A percentile compares a stretch with the other conserved stretches of the same genome.
phyloP scores from a whole-genome alignment of 2,329 filamentous ascomycete genomes.

The Cladobotryum protrusum region DNA sequence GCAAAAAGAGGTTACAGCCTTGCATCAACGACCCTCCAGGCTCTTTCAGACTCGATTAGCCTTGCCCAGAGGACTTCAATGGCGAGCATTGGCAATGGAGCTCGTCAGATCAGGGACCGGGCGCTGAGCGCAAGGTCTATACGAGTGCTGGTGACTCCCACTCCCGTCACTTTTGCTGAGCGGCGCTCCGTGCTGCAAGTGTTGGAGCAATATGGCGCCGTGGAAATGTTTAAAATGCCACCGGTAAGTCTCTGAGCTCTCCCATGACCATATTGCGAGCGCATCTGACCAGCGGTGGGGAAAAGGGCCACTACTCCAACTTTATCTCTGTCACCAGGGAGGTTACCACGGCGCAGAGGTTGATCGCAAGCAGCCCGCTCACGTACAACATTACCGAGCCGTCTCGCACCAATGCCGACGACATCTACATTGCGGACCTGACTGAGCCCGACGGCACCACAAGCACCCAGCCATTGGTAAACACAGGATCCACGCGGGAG shows the following conservation, averaged over 20 bases:
- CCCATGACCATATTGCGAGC: not conserved
- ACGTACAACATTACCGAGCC: constrained; percentile 36
- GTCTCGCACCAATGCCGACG: constrained; percentile 16
- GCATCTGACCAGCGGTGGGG: not conserved
- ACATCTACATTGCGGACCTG: constrained; percentile 29
- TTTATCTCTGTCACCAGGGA: constrained; percentile 45
- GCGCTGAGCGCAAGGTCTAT: constrained; percentile 33
- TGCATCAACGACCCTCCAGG: too few species aligned
- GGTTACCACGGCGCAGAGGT: constrained; percentile 29
- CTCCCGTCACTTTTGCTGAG: constrained; percentile 46
- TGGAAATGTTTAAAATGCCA: constrained; percentile 45
- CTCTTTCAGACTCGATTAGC: too few species aligned
- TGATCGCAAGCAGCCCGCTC: constrained; percentile 42
- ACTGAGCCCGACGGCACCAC: constrained; percentile 15
- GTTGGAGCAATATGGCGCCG: constrained; percentile 42
- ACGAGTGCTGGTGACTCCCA: constrained; percentile 45
- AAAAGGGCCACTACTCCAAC: constrained; percentile 39
- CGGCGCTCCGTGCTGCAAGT: constrained; percentile 49
- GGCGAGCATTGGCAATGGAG: constrained; percentile 11
- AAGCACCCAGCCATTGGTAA: constrained; percentile 5
- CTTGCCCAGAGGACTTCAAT: constrained; percentile 1
- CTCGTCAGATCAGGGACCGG: constrained; percentile 8
- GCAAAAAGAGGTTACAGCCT: too few species aligned
- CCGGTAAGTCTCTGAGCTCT: constrained; percentile 13
- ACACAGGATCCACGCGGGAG: not conserved